phyloP scores from a whole-genome alignment of 83 land plant genomes.

The Thuja plicata region DNA sequence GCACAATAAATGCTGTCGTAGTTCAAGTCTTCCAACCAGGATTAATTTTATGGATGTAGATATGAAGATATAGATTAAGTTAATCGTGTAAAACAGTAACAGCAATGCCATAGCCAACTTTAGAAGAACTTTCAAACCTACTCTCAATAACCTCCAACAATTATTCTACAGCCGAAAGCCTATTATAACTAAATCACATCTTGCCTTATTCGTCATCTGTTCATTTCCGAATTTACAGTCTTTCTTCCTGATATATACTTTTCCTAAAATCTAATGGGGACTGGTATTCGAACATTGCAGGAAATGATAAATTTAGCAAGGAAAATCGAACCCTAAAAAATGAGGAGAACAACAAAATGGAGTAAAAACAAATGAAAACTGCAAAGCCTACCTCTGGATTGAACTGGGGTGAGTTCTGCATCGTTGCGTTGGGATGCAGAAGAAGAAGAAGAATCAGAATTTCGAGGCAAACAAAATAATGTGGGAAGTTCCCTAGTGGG shows the following conservation, averaged over 20 bases:
- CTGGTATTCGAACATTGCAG: neutral
- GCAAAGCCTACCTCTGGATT: neutral
- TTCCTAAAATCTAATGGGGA: too few species aligned
- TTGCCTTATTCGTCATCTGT: neutral
- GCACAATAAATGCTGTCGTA: too few species aligned
- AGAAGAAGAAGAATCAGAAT: neutral
- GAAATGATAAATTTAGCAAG: neutral
- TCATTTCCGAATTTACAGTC: too few species aligned
- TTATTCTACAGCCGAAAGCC: neutral
- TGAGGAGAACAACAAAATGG: neutral
- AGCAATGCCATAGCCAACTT: neutral
- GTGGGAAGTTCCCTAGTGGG: neutral
- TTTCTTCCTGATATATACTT: too few species aligned
- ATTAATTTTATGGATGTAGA: too few species aligned
- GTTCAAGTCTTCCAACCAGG: too few species aligned
- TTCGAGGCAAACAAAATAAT: neutral
- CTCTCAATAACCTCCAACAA: neutral
- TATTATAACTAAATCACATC: neutral
- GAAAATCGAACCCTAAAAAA: neutral
- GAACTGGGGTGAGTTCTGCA: neutral
- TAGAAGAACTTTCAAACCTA: neutral
- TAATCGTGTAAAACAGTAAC: too few species aligned
- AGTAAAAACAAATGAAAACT: neutral
- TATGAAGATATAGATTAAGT: too few species aligned
- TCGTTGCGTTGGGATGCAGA: neutral